Base-by-base conservation (phyloP, 441 rosid species). In the Cnidoscolus chayamansa region DNA sequence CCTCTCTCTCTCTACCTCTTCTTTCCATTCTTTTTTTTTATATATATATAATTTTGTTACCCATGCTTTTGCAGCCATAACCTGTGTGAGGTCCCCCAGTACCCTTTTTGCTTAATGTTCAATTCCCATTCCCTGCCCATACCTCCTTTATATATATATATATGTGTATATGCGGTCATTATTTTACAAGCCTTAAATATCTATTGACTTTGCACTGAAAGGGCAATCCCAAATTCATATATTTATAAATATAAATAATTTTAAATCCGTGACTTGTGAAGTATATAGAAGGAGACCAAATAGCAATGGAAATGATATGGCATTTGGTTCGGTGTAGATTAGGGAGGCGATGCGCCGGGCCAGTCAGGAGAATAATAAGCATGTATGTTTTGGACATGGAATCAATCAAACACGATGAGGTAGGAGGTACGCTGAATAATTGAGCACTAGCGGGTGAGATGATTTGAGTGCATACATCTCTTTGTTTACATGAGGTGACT, bases 301-400 rank as follows among this genome's bases (percentile, higher is more conserved):
- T 40, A 40, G 45, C 45, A 40, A 40, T 40, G 45, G 45, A 25
- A 57, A 25, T 57, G 30, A 20, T 20, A 10, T 11, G 1, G 16
- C 6, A 57, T 25, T 57, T 25, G 62, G 35, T 4, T 48, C 8
- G 62, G 62, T 12, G 16, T 30, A 57, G 11, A 57, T 20, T 20
- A 15, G 74, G 70, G 56, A 74, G 67, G 66, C 37, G 83, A 84
- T 53, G 81, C 65, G 84, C 79, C 78, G 13, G 15, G 45, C 37
- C 47, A 62, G 70, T 32, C 16, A 55, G 25, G 58, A 62, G 40
- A 57, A 32, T 13, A 62, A 43, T 11, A 67, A 55, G 25, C 25
- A 25, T 25, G 25, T 58, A 40, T 66, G 72, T 71, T 57, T 40
- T 40, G 73, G 73, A 75, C 73, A 69, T 49, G 66, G 82, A 74